Base-by-base conservation (phyloP, 495 filamentous ascomycete genomes). In the Penicillium chermesinum region DNA sequence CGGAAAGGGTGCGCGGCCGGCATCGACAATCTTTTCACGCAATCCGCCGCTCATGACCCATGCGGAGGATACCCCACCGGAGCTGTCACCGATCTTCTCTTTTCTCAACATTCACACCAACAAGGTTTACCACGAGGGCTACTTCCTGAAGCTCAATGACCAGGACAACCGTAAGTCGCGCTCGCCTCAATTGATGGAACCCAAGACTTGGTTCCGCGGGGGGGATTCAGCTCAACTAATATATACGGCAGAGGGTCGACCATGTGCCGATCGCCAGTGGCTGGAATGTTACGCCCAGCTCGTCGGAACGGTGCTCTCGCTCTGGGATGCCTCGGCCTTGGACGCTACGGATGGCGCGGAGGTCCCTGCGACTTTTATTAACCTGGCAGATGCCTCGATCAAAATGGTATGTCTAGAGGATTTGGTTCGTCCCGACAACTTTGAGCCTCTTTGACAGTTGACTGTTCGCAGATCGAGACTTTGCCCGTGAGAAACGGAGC, bases 201-300 rank as follows among this genome's bases (percentile, higher is more conserved):
- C n/a, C n/a, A n/a, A n/a, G n/a, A n/a, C n/a, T n/a, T n/a, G n/a
- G n/a, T n/a, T n/a, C n/a, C n/a, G n/a, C n/a, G n/a, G n/a, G 9
- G 7, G 32, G 42, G 20, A 36, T 18, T 35, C 14, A 45, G 8
- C 20, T 22, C 17, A 39, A 41, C 48, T 61, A 53, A 53, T 38
- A 22, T 55, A 46, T 52, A 35, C 2, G 35, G 9, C 61, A 97
- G 90, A 91, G 65, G 93, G 93, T 21, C 86, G 87, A 41, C 86
- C 88, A 4, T 89, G 87, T 58, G 64, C 75, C 9, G 93, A 96
- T 67, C 83, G 94, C 52, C 86, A 82, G 47, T 99, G 93, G 93
- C 83, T 83, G 17, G 93, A 99, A 79, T 96, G 88, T 65, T 99
- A 96, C 70, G 93, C 91, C 4, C 93, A 97, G 61, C 79, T 99